Evolutionary conservation across 495 filamentous ascomycete species (phyloP), one percentile per base, ranked within the genome.

Genomic region (Trichodelitschia bisporula): DNA sequence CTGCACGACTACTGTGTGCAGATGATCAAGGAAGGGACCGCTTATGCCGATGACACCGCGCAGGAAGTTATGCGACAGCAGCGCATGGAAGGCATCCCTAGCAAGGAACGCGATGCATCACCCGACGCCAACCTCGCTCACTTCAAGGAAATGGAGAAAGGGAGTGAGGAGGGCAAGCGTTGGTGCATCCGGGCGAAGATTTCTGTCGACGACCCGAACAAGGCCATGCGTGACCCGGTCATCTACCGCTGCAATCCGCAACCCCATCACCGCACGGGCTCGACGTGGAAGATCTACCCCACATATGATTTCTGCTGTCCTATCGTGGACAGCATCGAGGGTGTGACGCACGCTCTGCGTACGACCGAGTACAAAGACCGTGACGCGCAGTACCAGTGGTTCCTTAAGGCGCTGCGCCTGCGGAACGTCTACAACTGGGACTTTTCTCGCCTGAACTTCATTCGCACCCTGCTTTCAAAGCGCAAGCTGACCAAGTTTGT

Each of bases 351-450:
- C 47, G 86, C 86, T 17, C 64, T 97, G 30, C 68, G 89, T 38
- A 90, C 86, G 1, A 93, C 82, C 36, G 86, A 97, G 58, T 97
- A 95, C 57, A 74, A 82, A 23, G 89, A 97, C 53, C 77, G 86
- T 31, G 93, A 97, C 51, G 73, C 78, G 8, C 84, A 92, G 55
- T 97, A 95, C 56, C 69, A 86, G 46, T 97, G 86, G 86, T 82
- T 97, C 60, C 47, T 89, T 19, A 69, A 90, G 35, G 65, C 77
- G 0, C 62, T 95, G 28, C 69, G 76, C 38, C 66, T 97, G 14
- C 78, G 86, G 30, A 56, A 67, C 36, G 86, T 95, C 9, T 68
- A 93, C 50, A 76, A 95, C 53, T 95, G 86, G 86, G 83, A 93
- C 50, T 97, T 95, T 54, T 68, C 84, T 23, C 72, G 86, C 42